Conservation (phyloP, 1,284 basidiomycete species). For the Sporisorium exsertum region DNA sequence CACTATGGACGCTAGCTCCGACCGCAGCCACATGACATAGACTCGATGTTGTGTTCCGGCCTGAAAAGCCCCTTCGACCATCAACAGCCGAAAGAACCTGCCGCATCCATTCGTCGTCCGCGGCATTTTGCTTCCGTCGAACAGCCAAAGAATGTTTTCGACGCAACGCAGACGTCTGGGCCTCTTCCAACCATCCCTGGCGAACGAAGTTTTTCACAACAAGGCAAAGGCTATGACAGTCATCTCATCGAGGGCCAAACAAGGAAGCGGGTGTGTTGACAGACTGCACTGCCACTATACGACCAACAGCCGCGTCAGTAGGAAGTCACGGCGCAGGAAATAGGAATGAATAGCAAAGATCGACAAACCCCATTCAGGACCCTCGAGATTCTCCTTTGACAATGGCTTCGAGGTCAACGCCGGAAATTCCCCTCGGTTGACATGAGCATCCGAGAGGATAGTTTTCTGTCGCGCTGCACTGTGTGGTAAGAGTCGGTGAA, state of each 20-base stretch:
- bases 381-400: neutral
- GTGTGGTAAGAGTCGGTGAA: neutral
- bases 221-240: neutral
- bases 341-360: slow-evolving; percentile 4
- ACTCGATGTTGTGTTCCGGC: neutral
- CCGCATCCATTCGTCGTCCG: slow-evolving; percentile 28
- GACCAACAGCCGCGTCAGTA: neutral
- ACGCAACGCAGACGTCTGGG: neutral
- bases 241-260: too few relatives aligned
- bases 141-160: neutral
- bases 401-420: neutral
- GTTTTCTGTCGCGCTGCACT: neutral
- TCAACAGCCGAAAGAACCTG: slow-evolving; percentile 15
- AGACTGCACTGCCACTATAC: neutral
- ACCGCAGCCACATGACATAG: neutral
- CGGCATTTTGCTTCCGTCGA: slow-evolving; percentile 19
- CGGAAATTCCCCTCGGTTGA: neutral
- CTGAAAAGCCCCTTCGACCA: neutral
- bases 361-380: slow-evolving; percentile 9
- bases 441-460: neutral
- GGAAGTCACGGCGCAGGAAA: neutral
- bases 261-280: neutral
- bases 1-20: neutral
- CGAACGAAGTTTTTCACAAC: neutral
- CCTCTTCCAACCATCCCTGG: neutral